Base-by-base conservation (phyloP, 352 stramenopile species). In the Globisporangium canariense region DNA sequence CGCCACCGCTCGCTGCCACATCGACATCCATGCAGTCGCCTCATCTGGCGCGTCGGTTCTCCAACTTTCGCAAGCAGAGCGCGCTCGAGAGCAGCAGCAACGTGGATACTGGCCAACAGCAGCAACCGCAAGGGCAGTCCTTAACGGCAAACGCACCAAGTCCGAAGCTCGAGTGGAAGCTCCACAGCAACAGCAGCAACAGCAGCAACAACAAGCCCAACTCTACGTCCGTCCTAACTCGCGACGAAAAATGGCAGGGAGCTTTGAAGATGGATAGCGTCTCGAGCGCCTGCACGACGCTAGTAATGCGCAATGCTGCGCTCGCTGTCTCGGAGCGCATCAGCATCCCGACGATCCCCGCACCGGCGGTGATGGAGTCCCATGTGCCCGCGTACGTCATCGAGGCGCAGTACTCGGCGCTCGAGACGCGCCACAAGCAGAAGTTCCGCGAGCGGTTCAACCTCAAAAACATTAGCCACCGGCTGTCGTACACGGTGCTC, bases 361-460 rank as follows among this genome's bases (percentile, higher is more conserved):
- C 69, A 3, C 68, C 72, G 1, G 55, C 49, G n/a, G 65, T 75
- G 0, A 54, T 79, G 40, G 81, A 89, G 10, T 60, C 74, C 3
- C 20, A 1, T 3, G 71, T 89, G 5, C 65, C 79, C 0, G 79
- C 81, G 16, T 85, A 70, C 49, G 59, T 86, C n/a, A 83, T 90
- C 40, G 81, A 78, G 28, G 76, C 78, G n/a, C 76, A 90, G 66
- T 90, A 88, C 46, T 68, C 69, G 41, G 72, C 77, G 8, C 60
- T 90, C 20, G 70, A 75, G 4, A 71, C 83, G 11, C 60, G 68
- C 4, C 62, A 86, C 47, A 71, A 81, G 41, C 69, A 68, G 16
- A 85, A 88, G 55, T 77, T 89, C 54, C 75, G 75, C 52, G 66
- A 82, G 32, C 76, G 81, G n/a, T 90, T 86, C 61, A 74, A 81